Evolutionary conservation across 192 early-diverging fungal genomes (phyloP).

Genomic region (Backusella mclennaniae): DNA sequence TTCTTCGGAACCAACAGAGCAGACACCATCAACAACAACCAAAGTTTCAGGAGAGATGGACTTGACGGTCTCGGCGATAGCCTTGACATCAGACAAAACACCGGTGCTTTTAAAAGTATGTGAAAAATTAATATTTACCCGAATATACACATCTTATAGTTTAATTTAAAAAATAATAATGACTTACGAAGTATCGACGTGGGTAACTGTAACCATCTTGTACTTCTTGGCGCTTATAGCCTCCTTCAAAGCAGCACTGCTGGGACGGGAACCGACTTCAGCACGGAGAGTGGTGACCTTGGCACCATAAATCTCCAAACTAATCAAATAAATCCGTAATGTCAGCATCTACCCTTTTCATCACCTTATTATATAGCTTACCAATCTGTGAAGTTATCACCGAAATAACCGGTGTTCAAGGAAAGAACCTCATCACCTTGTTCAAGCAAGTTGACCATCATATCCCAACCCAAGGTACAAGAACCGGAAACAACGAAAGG

Average conservation of each 20-base stretch:
- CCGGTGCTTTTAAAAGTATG: slow-evolving; percentile 52
- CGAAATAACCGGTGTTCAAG: slow-evolving; percentile 93
- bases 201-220: slow-evolving; percentile 91
- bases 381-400: slow-evolving; percentile 93
- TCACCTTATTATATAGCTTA: slow-evolving; percentile 28
- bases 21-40: slow-evolving; percentile 93
- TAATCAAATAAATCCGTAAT: slow-evolving; percentile 24
- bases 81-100: slow-evolving; percentile 82
- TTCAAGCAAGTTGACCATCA: slow-evolving; percentile 92
- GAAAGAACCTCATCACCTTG: slow-evolving; percentile 86
- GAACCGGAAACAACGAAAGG: slow-evolving; percentile 95
- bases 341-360: background rate
- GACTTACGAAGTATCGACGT: slow-evolving; percentile 87
- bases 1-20: slow-evolving; percentile 91
- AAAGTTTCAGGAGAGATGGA: slow-evolving; percentile 84
- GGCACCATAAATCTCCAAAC: slow-evolving; percentile 85
- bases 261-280: slow-evolving; percentile 67
- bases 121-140: background rate
- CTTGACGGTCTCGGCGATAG: slow-evolving; percentile 70
- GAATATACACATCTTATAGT: background rate
- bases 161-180: background rate
- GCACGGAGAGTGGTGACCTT: slow-evolving; percentile 75
- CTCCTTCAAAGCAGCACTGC: slow-evolving; percentile 61
- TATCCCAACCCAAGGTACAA: slow-evolving; percentile 97
- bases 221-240: slow-evolving; percentile 65